A percentile compares a stretch with the other conserved stretches of the same genome.
phyloP scores from a whole-genome alignment of 1,284 basidiomycete genomes.

The Malassezia sympodialis region DNA sequence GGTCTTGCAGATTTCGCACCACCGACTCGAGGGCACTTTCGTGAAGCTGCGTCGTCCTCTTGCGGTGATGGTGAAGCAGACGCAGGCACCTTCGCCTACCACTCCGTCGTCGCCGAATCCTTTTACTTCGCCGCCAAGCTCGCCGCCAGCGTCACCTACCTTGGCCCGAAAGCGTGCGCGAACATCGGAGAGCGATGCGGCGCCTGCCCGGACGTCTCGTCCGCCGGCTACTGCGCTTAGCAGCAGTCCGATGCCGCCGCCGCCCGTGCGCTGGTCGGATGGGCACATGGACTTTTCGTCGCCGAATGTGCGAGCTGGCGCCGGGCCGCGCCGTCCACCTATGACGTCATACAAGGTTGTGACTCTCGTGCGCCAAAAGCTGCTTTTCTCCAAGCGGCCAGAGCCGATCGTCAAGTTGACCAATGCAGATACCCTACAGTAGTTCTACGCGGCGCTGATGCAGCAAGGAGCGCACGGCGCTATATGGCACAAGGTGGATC shows the following conservation, averaged over 20 bases:
- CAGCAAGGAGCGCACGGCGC: constrained; percentile 28
- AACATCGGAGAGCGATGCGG: not conserved
- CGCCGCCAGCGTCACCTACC: constrained; percentile 3
- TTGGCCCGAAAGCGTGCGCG: constrained; percentile 11
- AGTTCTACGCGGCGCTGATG: constrained; percentile 28
- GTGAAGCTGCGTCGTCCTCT: constrained; percentile 53
- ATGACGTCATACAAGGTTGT: constrained; percentile 28
- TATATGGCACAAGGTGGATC: constrained; percentile 39
- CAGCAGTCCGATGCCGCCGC: constrained; percentile 20
- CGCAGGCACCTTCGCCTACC: not conserved
- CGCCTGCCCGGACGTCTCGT: not conserved
- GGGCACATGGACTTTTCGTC: constrained; percentile 16
- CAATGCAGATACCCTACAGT: constrained; percentile 17
- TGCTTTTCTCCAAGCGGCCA: constrained; percentile 37
- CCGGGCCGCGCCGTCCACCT: not conserved
- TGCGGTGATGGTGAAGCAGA: constrained; percentile 34
- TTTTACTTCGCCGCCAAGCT: not conserved
- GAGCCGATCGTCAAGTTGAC: constrained; percentile 31
- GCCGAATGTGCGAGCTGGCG: not conserved
- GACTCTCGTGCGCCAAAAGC: constrained; percentile 36
- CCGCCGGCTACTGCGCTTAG: not conserved
- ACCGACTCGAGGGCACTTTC: constrained; percentile 77
- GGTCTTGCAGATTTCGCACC: constrained; percentile 70
- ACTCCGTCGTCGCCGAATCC: not conserved
- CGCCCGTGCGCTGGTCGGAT: constrained; percentile 12